These are phyloP conservation scores for Saccharomycopsis capsularis DNA, from an alignment of 805 yeast genomes.

Conservation along the genomic window DNA sequence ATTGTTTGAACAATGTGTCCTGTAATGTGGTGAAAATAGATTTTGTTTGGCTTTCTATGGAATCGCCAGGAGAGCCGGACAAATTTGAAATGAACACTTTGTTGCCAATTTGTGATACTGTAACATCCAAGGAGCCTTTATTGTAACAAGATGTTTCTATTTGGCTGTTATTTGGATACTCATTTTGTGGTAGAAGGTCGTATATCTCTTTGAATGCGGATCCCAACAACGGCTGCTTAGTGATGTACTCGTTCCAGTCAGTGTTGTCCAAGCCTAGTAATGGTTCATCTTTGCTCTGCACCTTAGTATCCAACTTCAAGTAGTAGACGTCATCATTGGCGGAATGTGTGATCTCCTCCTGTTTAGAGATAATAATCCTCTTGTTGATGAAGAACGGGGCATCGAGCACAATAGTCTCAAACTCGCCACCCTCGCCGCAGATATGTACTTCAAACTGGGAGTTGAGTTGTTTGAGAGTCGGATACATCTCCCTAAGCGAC, in stretches of 20 bases:
- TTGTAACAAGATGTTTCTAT: background rate
- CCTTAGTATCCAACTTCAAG: slow-evolving; percentile 38
- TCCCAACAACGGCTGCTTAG: slow-evolving; percentile 31
- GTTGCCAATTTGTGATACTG: background rate
- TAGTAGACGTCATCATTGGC: slow-evolving; percentile 63
- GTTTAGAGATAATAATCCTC: slow-evolving; percentile 36
- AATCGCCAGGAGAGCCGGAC: slow-evolving; percentile 25
- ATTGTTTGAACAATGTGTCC: background rate
- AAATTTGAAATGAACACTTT: slow-evolving; percentile 41
- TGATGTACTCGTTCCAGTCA: slow-evolving; percentile 9
- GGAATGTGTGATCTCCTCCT: slow-evolving; percentile 39
- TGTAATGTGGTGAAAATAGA: slow-evolving; percentile 36
- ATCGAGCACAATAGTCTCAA: slow-evolving; percentile 87
- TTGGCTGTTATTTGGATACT: background rate
- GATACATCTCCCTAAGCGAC: slow-evolving; percentile 53
- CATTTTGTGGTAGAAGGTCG: background rate
- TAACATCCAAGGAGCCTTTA: background rate
- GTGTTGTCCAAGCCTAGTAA: background rate
- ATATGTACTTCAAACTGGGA: slow-evolving; percentile 73
- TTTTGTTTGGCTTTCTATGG: slow-evolving; percentile 38
- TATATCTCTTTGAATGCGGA: slow-evolving; percentile 35
- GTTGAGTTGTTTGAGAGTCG: slow-evolving; percentile 52
- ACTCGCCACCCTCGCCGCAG: slow-evolving; percentile 99
- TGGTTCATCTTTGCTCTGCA: slow-evolving; percentile 33
- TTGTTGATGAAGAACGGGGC: slow-evolving; percentile 72